These are phyloP conservation scores for Corynespora cassiicola DNA, from an alignment of 2,329 filamentous ascomycete genomes.

Conservation along the genomic window DNA sequence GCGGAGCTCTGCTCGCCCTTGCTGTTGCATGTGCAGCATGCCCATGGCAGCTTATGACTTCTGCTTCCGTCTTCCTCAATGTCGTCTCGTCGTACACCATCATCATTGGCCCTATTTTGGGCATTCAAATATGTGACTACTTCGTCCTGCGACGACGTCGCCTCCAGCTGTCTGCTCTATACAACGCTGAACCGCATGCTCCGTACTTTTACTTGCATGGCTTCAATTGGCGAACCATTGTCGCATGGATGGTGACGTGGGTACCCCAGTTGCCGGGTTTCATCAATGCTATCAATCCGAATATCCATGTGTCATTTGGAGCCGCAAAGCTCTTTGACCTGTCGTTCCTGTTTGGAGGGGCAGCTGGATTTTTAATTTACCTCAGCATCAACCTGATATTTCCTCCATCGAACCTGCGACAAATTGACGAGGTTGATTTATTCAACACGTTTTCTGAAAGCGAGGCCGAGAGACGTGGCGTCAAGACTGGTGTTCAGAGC, in stretches of 20 bases:
- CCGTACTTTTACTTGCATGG: constrained; percentile 54
- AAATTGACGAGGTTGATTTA: constrained; percentile 2
- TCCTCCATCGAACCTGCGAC: background rate
- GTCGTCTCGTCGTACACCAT: constrained; percentile 55
- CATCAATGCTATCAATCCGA: constrained; percentile 1
- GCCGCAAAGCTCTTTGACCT: constrained; percentile 1
- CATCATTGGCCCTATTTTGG: constrained; percentile 56
- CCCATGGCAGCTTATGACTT: constrained; percentile 60
- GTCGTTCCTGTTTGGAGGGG: constrained; percentile 2
- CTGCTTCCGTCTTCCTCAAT: constrained; percentile 54
- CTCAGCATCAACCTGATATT: constrained; percentile 2
- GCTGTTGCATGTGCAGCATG: constrained; percentile 54
- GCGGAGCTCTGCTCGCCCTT: constrained; percentile 59
- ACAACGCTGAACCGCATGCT: constrained; percentile 40
- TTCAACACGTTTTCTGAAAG: constrained; percentile 3
- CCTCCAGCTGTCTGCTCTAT: constrained; percentile 54
- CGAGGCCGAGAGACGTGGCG: too few species aligned
- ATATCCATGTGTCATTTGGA: background rate
- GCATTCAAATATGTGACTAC: constrained; percentile 56
- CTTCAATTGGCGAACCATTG: constrained; percentile 53
- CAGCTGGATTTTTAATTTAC: constrained; percentile 1
- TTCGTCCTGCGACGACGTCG: constrained; percentile 48
- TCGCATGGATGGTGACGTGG: constrained; percentile 49
- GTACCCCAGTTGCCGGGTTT: constrained; percentile 15
- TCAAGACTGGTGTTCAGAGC: too few species aligned